These are phyloP conservation scores for Citrus sp. DNA, from an alignment of 345 rosid genomes.

Conservation along the genomic window DNA sequence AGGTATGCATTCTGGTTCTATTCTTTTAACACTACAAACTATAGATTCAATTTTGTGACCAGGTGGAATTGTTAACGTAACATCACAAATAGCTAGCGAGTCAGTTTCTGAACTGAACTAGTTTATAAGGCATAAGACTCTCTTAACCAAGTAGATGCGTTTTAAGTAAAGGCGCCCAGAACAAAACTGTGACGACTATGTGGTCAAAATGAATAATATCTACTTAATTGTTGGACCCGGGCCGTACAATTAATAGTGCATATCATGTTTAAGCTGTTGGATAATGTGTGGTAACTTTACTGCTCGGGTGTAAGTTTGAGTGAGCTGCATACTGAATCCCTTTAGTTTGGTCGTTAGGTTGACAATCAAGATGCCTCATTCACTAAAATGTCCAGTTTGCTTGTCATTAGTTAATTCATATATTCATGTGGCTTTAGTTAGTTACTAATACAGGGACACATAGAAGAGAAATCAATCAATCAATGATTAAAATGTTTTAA, in stretches of 20 bases:
- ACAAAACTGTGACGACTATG: too few relatives aligned
- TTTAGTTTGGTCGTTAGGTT: neutral
- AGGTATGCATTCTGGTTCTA: conserved; percentile 37
- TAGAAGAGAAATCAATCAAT: neutral
- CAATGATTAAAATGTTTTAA: neutral
- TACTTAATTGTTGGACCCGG: too few relatives aligned
- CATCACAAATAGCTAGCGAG: too few relatives aligned
- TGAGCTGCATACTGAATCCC: neutral
- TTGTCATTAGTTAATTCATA: neutral
- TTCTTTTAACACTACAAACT: neutral
- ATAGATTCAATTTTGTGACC: too few relatives aligned
- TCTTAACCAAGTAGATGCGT: too few relatives aligned
- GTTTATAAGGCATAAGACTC: too few relatives aligned
- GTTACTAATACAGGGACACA: neutral
- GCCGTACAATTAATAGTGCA: too few relatives aligned
- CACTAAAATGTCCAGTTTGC: neutral
- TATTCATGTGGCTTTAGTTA: neutral
- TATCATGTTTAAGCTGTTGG: neutral
- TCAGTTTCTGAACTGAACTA: too few relatives aligned
- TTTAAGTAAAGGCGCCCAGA: too few relatives aligned
- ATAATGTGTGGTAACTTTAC: neutral
- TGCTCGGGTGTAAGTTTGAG: neutral
- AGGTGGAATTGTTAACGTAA: too few relatives aligned
- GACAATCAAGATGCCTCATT: neutral
- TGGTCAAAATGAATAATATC: too few relatives aligned